phyloP scores from a whole-genome alignment of 768 basidiomycete species.

The Tulasnella sp. region DNA sequence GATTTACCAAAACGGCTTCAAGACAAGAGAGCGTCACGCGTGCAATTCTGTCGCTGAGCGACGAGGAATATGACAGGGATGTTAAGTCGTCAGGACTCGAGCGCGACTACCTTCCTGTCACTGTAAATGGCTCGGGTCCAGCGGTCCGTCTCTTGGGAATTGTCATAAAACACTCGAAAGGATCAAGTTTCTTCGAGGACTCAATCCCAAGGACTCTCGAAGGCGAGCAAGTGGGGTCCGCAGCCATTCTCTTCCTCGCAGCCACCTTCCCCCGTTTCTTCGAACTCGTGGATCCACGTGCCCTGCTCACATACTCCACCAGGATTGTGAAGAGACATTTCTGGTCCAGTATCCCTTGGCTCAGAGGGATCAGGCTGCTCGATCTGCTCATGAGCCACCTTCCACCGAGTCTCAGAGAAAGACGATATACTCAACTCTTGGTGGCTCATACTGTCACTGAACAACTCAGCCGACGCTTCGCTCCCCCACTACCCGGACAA shows the following conservation, averaged over 20 bases:
- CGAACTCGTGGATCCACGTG: not conserved
- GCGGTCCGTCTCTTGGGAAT: not conserved
- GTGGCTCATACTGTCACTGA: not conserved
- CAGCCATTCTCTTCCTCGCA: not conserved
- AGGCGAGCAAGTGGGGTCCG: not conserved
- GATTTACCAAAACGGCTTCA: not conserved
- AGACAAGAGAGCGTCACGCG: not conserved
- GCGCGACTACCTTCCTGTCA: too few relatives aligned
- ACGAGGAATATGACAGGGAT: not conserved
- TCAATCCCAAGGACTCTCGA: not conserved
- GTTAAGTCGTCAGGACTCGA: not conserved
- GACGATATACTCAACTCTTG: not conserved
- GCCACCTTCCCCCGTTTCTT: not conserved
- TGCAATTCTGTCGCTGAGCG: not conserved
- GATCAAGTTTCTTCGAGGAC: not conserved
- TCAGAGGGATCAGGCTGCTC: not conserved
- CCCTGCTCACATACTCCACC: not conserved
- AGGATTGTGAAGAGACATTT: not conserved
- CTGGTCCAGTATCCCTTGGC: not conserved
- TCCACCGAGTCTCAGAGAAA: not conserved
- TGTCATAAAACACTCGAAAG: not conserved
- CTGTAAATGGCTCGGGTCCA: not conserved
- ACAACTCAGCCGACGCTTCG: too few relatives aligned
- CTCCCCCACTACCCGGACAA: too few relatives aligned
- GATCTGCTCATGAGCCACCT: not conserved